phyloP scores from a whole-genome alignment of 805 yeast genomes.

The Sugiyamaella smithiae region DNA sequence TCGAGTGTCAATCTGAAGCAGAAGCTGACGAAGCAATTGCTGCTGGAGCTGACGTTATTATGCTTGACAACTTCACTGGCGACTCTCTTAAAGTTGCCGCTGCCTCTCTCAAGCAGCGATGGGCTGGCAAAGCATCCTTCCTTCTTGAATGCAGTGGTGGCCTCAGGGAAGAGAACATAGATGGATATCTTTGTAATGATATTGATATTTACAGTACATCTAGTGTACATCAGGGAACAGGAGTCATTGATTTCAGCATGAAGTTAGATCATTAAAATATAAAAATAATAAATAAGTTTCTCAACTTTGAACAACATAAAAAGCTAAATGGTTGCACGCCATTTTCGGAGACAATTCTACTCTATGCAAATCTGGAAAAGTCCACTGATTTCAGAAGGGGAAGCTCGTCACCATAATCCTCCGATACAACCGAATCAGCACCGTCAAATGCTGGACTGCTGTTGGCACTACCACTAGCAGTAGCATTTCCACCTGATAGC shows the following conservation, averaged over 20 bases:
- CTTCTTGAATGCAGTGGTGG: conserved; percentile 93
- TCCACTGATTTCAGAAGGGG: conserved; percentile 15
- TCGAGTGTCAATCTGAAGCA: conserved; percentile 78
- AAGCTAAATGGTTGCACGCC: not conserved
- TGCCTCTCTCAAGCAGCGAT: conserved; percentile 52
- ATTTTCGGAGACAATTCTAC: not conserved
- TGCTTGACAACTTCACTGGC: conserved; percentile 86
- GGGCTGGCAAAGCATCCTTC: conserved; percentile 50
- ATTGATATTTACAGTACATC: conserved; percentile 90
- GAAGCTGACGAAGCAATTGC: conserved; percentile 91
- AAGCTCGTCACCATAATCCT: conserved; percentile 10
- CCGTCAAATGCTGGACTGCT: conserved; percentile 5
- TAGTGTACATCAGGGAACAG: conserved; percentile 88
- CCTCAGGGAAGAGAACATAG: conserved; percentile 64
- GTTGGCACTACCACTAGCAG: not conserved
- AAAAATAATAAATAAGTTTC: not conserved
- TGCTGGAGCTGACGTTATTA: conserved; percentile 94
- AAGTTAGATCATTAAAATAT: conserved; percentile 51
- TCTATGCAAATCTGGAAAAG: conserved; percentile 13
- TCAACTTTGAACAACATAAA: not conserved
- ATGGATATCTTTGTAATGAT: conserved; percentile 64
- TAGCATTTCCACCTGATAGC: conserved; percentile 9
- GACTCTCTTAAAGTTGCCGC: conserved; percentile 66
- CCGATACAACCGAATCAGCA: conserved; percentile 3
- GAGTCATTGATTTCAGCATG: conserved; percentile 77